Evolutionary conservation across 1,284 basidiomycete species (phyloP).

Genomic region (Pseudomicrostroma phylloplanum): DNA sequence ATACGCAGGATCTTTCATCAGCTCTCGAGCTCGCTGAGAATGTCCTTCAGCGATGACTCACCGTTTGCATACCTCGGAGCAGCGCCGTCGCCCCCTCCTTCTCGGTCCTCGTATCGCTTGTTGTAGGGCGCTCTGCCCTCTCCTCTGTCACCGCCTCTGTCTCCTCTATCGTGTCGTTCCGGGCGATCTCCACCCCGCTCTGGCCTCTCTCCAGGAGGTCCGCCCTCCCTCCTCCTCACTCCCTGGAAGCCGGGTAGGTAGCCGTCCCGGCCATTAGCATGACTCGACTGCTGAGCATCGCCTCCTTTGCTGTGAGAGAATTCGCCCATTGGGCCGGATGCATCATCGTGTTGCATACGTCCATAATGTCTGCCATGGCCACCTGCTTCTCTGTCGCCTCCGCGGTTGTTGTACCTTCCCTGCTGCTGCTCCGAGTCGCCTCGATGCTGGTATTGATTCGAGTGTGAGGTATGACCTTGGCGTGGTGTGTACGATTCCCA

Average conservation of each 20-base stretch:
- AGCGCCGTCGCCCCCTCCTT: slow-evolving; percentile 23
- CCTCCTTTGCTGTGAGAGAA: neutral
- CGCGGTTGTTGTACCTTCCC: neutral
- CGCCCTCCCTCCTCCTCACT: neutral
- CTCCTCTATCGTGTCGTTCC: neutral
- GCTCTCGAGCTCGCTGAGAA: neutral
- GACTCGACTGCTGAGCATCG: neutral
- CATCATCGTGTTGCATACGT: neutral
- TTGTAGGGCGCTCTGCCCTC: neutral
- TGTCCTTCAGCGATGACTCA: neutral
- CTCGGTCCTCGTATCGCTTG: slow-evolving; percentile 27
- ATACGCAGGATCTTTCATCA: neutral
- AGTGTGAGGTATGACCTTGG: slow-evolving; percentile 53
- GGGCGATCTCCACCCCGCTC: neutral
- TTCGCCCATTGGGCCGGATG: slow-evolving; percentile 1
- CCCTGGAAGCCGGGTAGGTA: slow-evolving; percentile 1
- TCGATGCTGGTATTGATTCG: neutral
- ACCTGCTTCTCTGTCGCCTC: neutral
- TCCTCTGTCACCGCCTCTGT: slow-evolving; percentile 7
- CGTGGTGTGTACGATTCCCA: slow-evolving; percentile 57
- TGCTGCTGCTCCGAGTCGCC: neutral
- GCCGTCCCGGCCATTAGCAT: neutral
- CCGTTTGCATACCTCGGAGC: slow-evolving; percentile 13
- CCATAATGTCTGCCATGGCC: neutral
- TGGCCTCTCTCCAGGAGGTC: neutral